Evolutionary conservation across 2,329 filamentous ascomycete genomes (phyloP).

Genomic region (Hymenoscyphus infarciens): DNA sequence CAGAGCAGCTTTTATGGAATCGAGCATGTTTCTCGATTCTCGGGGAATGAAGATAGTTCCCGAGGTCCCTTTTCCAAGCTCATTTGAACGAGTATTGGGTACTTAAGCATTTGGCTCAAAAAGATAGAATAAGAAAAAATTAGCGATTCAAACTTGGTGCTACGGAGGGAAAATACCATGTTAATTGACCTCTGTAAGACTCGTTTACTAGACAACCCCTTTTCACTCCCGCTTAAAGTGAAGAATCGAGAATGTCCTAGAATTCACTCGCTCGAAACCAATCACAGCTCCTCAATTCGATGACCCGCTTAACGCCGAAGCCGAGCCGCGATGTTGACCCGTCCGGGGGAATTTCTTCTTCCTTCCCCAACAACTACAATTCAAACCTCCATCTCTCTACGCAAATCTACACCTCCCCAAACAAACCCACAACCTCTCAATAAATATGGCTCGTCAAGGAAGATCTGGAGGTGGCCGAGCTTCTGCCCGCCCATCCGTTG

Average conservation of each 20-base stretch:
- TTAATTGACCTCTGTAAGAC: background rate
- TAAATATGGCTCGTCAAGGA: slow-evolving; percentile 74
- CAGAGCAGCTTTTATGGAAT: too few species aligned
- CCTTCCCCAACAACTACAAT: background rate
- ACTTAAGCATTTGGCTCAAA: background rate
- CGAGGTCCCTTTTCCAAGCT: too few species aligned
- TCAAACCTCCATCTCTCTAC: slow-evolving; percentile 5
- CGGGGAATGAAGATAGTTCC: too few species aligned
- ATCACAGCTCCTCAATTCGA: background rate
- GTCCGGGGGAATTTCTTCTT: background rate
- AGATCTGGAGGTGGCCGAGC: slow-evolving; percentile 58
- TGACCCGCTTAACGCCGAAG: background rate
- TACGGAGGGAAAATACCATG: background rate
- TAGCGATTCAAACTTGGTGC: background rate
- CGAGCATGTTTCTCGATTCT: too few species aligned
- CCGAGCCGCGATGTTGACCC: background rate
- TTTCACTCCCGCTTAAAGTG: background rate
- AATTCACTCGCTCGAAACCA: slow-evolving; percentile 3
- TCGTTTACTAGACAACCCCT: background rate
- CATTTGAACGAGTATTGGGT: background rate
- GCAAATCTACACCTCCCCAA: slow-evolving; percentile 2
- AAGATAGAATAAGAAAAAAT: background rate
- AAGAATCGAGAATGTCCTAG: background rate
- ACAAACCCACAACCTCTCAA: slow-evolving; percentile 6
- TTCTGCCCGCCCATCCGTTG: slow-evolving; percentile 62